Evolutionary conservation across 192 early-diverging fungal species (phyloP), one percentile per base, ranked within the genome.

Genomic region (Glomus cerebriforme): DNA sequence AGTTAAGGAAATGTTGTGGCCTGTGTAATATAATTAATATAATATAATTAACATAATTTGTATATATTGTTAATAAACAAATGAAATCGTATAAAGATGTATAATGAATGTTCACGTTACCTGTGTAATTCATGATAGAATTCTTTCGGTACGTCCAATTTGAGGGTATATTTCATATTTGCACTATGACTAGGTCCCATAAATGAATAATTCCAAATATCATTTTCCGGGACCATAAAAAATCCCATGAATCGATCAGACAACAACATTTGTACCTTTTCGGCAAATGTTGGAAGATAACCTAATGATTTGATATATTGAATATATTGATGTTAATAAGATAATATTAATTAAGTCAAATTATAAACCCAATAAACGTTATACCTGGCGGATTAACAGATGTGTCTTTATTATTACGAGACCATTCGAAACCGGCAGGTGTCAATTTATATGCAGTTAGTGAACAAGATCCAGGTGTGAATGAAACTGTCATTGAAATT

Each of bases 141-240:
- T 79, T 96, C 95, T 81, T 96, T 96, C 13, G 98, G 97, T 43
- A 93, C 90, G 78, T 98, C 98, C 70, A 99, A 85, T 59, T 90
- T 91, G 69, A 98, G 82, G 8, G 87, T 85, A 79, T 99, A 98
- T 79, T 94, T 94, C 98, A 98, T 98, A 67, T 96, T 95, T 0
- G 92, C 88, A 31, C 93, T 90, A 79, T 96, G 95, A 75, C 91
- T 92, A 12, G 98, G 94, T 12, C 97, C 98, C 96, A 98, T 97
- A 84, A 99, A 98, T 85, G 96, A 96, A 85, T 98, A 98, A 85
- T 99, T 99, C 98, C 98, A 99, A 71, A 98, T 85, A 45, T 94
- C 95, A 54, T 96, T 94, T 54, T 92, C 92, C 0, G 98, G 98
- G 2, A 98, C 97, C 96, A 99, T 96, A 74, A 99, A 99, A 91